Conservation (phyloP, 306 rosid species). For the Myrica gale region DNA sequence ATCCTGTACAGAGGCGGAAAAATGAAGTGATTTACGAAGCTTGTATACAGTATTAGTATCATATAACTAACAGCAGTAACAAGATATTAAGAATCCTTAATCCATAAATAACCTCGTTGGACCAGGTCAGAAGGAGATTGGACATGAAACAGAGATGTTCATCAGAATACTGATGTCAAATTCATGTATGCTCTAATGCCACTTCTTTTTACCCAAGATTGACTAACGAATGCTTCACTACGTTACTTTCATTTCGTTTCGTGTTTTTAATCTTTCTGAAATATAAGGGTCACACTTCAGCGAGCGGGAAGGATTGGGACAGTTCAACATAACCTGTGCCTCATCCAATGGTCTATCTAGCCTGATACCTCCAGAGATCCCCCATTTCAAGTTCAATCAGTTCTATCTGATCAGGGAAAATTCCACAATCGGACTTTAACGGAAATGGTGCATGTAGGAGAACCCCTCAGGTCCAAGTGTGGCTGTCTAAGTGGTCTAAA, state of each 20-base stretch:
- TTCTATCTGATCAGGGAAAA: no score
- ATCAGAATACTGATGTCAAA: neutral
- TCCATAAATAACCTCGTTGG: neutral
- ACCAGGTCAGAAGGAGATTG: neutral
- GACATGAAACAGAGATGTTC: neutral
- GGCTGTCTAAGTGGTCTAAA: neutral
- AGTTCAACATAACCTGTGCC: neutral
- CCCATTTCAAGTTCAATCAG: no score
- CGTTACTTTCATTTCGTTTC: no score
- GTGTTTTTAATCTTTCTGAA: no score
- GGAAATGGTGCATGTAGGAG: no score
- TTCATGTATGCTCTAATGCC: neutral
- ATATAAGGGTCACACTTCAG: no score
- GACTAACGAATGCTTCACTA: no score
- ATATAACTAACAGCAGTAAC: neutral
- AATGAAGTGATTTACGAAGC: neutral
- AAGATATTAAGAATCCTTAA: neutral
- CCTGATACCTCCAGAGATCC: no score
- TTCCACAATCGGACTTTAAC: no score
- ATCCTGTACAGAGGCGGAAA: neutral
- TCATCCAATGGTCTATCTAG: no score
- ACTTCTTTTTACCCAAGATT: no score
- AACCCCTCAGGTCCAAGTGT: neutral
- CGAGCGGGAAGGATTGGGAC: neutral
- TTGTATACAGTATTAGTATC: neutral